Conservation (phyloP, 208 protist species). For the Trichomonas tenax region DNA sequence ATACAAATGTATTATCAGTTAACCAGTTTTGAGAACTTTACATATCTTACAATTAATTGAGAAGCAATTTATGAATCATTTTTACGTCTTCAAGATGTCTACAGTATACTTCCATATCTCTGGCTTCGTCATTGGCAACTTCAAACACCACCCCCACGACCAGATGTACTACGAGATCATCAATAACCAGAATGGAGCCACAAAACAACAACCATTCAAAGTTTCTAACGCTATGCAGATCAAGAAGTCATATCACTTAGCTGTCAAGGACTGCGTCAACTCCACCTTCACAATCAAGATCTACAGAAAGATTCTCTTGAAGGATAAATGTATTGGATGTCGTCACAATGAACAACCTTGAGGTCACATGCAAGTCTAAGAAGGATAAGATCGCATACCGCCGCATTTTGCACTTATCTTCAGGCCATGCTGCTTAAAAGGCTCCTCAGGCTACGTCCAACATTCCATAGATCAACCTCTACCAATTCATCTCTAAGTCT, state of each 20-base stretch:
- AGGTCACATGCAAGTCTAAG: not conserved
- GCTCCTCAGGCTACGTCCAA: not conserved
- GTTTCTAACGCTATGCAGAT: not conserved
- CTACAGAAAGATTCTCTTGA: not conserved
- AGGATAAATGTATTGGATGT: not conserved
- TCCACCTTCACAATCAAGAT: not conserved
- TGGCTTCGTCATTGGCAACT: not conserved
- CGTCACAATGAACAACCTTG: not conserved
- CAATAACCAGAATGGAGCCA: not conserved
- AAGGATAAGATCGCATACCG: not conserved
- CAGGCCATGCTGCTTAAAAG: not conserved
- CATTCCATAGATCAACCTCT: not conserved
- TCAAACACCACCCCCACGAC: not conserved
- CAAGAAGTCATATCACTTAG: not conserved
- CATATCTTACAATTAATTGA: too few species aligned
- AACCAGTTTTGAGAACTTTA: too few species aligned
- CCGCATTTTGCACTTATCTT: not conserved
- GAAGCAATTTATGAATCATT: not conserved
- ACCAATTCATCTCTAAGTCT: not conserved
- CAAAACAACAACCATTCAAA: not conserved
- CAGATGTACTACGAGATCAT: not conserved
- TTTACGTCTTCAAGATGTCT: not conserved
- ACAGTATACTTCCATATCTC: not conserved
- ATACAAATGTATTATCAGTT: too few species aligned
- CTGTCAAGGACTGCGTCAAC: not conserved